phyloP scores from a whole-genome alignment of 306 rosid species.

The Cicer yamashitae region DNA sequence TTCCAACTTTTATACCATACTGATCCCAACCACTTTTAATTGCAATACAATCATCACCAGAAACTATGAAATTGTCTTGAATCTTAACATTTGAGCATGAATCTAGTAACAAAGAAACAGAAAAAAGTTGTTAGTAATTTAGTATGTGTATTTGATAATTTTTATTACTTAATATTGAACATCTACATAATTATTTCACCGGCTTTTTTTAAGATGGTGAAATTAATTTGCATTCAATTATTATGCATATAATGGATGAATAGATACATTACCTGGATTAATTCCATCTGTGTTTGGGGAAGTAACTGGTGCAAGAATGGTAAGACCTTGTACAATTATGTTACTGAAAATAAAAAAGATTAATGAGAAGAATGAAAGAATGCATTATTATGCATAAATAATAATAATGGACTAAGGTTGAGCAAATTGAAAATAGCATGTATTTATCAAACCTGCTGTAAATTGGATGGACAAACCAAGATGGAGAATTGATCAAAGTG shows the following conservation, averaged over 20 bases:
- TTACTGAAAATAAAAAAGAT: constrained; percentile 46
- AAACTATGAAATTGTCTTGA: constrained; percentile 67
- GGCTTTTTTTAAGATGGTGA: too few species aligned
- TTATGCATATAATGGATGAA: neutral
- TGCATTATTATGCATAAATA: neutral
- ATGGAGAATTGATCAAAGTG: constrained; percentile 70
- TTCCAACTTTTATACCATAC: neutral
- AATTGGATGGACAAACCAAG: constrained; percentile 79
- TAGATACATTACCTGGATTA: constrained; percentile 61
- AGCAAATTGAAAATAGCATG: neutral
- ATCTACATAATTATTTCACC: too few species aligned
- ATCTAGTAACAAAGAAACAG: constrained; percentile 48
- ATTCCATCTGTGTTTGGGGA: constrained; percentile 88
- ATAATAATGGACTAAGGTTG: too few species aligned
- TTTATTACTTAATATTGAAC: too few species aligned
- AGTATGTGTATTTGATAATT: neutral
- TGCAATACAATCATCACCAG: constrained; percentile 17
- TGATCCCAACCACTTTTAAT: constrained; percentile 6
- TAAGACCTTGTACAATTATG: constrained; percentile 57
- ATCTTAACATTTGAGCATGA: constrained; percentile 60
- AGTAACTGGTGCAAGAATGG: constrained; percentile 67
- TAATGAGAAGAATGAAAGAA: constrained; percentile 25
- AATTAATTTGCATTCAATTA: too few species aligned
- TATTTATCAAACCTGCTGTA: constrained; percentile 60
- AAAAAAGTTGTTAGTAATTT: neutral